These are phyloP conservation scores for Didymella sp. DNA, from an alignment of 2,329 filamentous ascomycete genomes.

Conservation along the genomic window DNA sequence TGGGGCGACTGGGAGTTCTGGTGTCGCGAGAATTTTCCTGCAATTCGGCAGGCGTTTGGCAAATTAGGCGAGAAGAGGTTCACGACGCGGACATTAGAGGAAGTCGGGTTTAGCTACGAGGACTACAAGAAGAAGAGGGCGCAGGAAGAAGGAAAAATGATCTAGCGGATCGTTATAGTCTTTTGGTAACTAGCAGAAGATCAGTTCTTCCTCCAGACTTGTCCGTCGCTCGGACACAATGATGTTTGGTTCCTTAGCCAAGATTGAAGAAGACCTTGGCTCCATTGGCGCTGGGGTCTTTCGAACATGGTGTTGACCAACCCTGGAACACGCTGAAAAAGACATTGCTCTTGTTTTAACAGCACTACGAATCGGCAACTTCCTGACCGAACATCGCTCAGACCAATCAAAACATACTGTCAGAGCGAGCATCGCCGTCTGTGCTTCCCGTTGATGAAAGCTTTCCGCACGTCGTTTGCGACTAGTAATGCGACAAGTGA, in stretches of 20 bases:
- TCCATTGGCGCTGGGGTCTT: too few relatives aligned
- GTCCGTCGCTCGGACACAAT: too few relatives aligned
- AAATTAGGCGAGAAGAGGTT: slow-evolving; percentile 64
- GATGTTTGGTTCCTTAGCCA: too few relatives aligned
- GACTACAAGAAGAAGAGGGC: slow-evolving; percentile 22
- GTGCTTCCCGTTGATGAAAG: not conserved
- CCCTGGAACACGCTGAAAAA: not conserved
- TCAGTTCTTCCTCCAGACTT: too few relatives aligned
- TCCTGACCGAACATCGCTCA: not conserved
- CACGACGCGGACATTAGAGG: slow-evolving; percentile 68
- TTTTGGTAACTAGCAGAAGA: not conserved
- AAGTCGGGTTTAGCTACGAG: slow-evolving; percentile 73
- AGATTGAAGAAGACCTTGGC: too few relatives aligned
- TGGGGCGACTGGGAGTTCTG: slow-evolving; percentile 78
- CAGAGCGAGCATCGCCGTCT: not conserved
- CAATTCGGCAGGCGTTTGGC: slow-evolving; percentile 76
- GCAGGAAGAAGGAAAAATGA: slow-evolving; percentile 14
- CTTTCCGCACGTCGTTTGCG: not conserved
- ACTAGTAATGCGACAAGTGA: not conserved
- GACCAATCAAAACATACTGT: not conserved
- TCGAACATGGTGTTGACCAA: too few relatives aligned
- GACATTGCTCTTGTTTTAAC: too few relatives aligned
- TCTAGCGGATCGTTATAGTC: too few relatives aligned
- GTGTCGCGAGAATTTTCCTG: slow-evolving; percentile 71
- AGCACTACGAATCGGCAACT: not conserved